Base-by-base conservation (phyloP, 1,284 basidiomycete species). In the Exobasidium rhododendri region DNA sequence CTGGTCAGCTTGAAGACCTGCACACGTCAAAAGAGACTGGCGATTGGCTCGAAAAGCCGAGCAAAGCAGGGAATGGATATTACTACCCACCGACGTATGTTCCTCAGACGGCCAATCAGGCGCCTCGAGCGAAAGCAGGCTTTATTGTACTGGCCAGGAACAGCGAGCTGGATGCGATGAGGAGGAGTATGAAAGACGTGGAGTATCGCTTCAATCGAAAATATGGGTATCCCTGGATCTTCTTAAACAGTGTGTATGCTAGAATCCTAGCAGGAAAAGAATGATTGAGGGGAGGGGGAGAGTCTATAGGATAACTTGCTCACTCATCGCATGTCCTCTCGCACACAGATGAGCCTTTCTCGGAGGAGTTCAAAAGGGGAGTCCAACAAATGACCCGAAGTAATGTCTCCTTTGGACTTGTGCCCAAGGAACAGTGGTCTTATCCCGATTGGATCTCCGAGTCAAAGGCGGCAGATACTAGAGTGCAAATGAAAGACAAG, bases 71-170 rank as follows among this genome's bases (percentile, higher is more conserved):
- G 20, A 54, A 60, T 32, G 58, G 58, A 20, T 58, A 60, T 57
- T 14, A 58, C 14, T 60, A 60, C 58, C 58, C 58, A 24, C 58
- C 58, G 11, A 13, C 4, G 14, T 60, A 57, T 31, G 24, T 60
- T 3, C 58, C 58, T 28, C 14, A 35, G 4, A 24, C 22, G 7
- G 55, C 55, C 26, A 59, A 59, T 28, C 28, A 45, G 10, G 52
- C 26, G 14, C 14, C 10, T 13, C 5, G 52, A 20, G 52, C 26
- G 5, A 54, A 54, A 11, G 52, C 52, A n/a, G 52, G 6, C 13
- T 54, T 54, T 20, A 54, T 54, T 29, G 31, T 40, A 13, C 26
- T 54, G 26, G 52, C n/a, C 5, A 5, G 52, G 14, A 54, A 54
- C 26, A 5, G 31, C 11, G 52, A 54, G n/a, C n/a, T 54, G 10